These are phyloP conservation scores for Syncephalis plumigaleata DNA, from an alignment of 371 early-diverging fungal genomes.

Conservation along the genomic window DNA sequence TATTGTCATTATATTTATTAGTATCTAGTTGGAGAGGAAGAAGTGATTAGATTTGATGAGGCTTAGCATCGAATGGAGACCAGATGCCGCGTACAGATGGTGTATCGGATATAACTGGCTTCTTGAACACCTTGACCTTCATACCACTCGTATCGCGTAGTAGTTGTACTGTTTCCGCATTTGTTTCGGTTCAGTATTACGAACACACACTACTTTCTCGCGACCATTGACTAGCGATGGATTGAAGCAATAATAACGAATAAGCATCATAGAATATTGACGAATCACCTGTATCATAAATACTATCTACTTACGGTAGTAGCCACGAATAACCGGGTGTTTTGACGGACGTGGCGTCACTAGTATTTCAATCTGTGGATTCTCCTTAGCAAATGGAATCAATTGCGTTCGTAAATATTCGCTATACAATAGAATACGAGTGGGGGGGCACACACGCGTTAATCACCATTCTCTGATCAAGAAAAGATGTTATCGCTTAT, in stretches of 20 bases:
- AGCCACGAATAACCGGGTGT: slow-evolving; percentile 58
- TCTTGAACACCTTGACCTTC: slow-evolving; percentile 42
- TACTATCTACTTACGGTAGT: slow-evolving; percentile 55
- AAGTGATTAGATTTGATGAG: slow-evolving; percentile 34
- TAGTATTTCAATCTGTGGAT: slow-evolving; percentile 66
- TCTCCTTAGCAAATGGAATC: slow-evolving; percentile 40
- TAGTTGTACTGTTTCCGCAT: slow-evolving; percentile 34
- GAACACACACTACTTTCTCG: slow-evolving; percentile 52
- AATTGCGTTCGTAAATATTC: slow-evolving; percentile 53
- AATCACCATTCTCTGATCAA: too few relatives aligned
- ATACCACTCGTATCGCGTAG: slow-evolving; percentile 52
- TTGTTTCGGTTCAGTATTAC: slow-evolving; percentile 35
- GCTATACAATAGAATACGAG: slow-evolving; percentile 13
- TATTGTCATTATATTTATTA: too few relatives aligned
- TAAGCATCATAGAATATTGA: background rate
- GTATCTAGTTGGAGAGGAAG: too few relatives aligned
- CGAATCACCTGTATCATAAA: too few relatives aligned
- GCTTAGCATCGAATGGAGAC: slow-evolving; percentile 66
- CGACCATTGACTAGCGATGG: slow-evolving; percentile 39
- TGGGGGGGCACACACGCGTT: too few relatives aligned
- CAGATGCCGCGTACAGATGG: slow-evolving; percentile 75
- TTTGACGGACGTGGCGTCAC: slow-evolving; percentile 60
- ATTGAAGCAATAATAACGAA: background rate
- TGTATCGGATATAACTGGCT: slow-evolving; percentile 58
- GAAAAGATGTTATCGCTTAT: background rate